phyloP scores from a whole-genome alignment of 2,329 filamentous ascomycete species.

The Aspergillus neoniger region DNA sequence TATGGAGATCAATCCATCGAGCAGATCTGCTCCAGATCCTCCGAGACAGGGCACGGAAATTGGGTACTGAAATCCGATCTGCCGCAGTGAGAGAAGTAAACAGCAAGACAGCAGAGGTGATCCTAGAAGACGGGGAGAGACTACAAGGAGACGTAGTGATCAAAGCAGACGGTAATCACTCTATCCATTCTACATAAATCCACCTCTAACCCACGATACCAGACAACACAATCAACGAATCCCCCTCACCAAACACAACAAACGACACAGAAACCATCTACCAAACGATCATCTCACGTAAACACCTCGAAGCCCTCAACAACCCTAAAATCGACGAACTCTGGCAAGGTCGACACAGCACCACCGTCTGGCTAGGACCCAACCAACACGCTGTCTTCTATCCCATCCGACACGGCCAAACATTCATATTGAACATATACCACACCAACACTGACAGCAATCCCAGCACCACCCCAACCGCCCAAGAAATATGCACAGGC shows the following conservation, averaged over 20 bases:
- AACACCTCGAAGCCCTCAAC: slow-evolving; percentile 1
- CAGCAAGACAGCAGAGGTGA: not conserved
- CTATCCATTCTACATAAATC: too few species aligned
- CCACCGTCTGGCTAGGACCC: slow-evolving; percentile 4
- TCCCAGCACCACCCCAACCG: not conserved
- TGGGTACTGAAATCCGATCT: not conserved
- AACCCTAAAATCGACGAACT: not conserved
- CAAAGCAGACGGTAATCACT: not conserved
- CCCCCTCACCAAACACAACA: not conserved
- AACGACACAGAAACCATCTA: not conserved
- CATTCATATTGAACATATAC: not conserved
- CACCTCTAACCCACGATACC: not conserved
- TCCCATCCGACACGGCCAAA: not conserved
- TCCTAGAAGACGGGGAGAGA: not conserved
- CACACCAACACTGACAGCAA: not conserved
- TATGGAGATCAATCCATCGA: not conserved
- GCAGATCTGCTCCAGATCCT: not conserved
- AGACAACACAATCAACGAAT: not conserved
- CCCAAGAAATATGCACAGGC: not conserved
- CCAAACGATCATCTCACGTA: slow-evolving; percentile 1
- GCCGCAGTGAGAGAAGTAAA: not conserved
- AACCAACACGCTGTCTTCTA: slow-evolving; percentile 2
- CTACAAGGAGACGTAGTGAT: slow-evolving; percentile 1
- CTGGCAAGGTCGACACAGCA: not conserved
- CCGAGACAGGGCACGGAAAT: not conserved